Evolutionary conservation across 768 basidiomycete species (phyloP), one percentile per base, ranked within the genome.

Genomic region (Mycena haematopus): DNA sequence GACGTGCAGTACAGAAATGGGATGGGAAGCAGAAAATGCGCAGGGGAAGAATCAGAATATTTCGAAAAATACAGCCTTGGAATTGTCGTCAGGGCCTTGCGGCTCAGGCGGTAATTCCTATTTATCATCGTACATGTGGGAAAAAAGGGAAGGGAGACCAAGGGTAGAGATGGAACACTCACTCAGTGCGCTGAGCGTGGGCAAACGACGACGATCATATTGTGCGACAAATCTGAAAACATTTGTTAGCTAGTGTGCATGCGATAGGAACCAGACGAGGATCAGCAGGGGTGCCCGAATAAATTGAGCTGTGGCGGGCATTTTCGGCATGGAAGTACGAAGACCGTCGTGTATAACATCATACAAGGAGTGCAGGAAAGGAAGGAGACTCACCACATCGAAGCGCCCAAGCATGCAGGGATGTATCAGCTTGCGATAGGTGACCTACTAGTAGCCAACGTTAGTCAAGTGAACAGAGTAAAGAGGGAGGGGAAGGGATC

Each of bases 281-380:
- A 66, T 67, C 66, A 67, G 90, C 83, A 65, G 78, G 86, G 90
- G 86, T 89, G 90, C 90, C 91, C 91, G 88, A 31, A 31, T 4
- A 71, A 56, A 70, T 82, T 92, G 91, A 93, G 91, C 91, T 93
- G 87, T 91, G 88, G 88, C 91, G 91, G 91, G 91, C 91, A 85
- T 73, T 90, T 93, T 93, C 91, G 91, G 88, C 90, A 92, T 60
- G 68, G 74, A 74, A 61, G 70, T 93, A 92, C 91, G 91, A 91
- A 92, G 91, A 93, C 91, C 91, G 91, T 93, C 91, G 91, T 92
- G 90, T 87, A 86, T 81, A 84, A 75, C 89, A 91, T 91, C 89
- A 88, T 86, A 58, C 21, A 63, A 72, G 60, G 22, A 17, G 40
- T 36, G 17, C 6, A 31, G 36, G 9, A 42, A 52, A 40, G 35